phyloP scores from a whole-genome alignment of 129 eudicot genomes.

The Tanacetum coccineum region DNA sequence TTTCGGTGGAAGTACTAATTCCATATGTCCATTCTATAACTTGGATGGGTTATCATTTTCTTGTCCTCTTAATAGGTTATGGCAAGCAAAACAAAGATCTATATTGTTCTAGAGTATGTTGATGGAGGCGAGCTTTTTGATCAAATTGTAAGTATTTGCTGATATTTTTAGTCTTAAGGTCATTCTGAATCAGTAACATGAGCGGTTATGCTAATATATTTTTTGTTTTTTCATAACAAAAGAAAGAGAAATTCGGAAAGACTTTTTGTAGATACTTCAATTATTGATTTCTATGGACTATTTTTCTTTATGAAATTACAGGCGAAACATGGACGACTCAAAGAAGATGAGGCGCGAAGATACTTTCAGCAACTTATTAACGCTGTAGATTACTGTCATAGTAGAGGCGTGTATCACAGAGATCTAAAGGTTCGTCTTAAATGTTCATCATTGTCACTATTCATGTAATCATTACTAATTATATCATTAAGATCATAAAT shows the following conservation, averaged over 20 bases:
- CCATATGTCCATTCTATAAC: not conserved
- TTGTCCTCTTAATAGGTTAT: constrained; percentile 54
- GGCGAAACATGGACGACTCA: constrained; percentile 75
- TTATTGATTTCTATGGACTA: not conserved
- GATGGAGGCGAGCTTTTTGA: constrained; percentile 96
- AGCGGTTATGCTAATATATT: not conserved
- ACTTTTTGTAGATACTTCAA: not conserved
- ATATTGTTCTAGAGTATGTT: constrained; percentile 77
- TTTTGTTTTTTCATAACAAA: too few species aligned
- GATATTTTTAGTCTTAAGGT: not conserved
- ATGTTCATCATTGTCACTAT: not conserved
- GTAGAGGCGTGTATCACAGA: constrained; percentile 94
- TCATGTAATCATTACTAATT: not conserved
- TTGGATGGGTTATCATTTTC: not conserved
- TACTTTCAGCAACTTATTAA: constrained; percentile 94
- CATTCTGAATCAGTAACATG: not conserved
- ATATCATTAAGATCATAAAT: not conserved
- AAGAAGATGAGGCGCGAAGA: constrained; percentile 81
- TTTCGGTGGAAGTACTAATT: not conserved
- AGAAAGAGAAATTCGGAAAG: not conserved
- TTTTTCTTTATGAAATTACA: constrained; percentile 16
- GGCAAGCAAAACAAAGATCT: constrained; percentile 95
- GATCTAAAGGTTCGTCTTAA: constrained; percentile 64
- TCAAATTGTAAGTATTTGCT: constrained; percentile 56
- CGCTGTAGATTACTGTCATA: constrained; percentile 95